phyloP scores from a whole-genome alignment of 352 stramenopile genomes.

The Halophytophthora polymorphica region DNA sequence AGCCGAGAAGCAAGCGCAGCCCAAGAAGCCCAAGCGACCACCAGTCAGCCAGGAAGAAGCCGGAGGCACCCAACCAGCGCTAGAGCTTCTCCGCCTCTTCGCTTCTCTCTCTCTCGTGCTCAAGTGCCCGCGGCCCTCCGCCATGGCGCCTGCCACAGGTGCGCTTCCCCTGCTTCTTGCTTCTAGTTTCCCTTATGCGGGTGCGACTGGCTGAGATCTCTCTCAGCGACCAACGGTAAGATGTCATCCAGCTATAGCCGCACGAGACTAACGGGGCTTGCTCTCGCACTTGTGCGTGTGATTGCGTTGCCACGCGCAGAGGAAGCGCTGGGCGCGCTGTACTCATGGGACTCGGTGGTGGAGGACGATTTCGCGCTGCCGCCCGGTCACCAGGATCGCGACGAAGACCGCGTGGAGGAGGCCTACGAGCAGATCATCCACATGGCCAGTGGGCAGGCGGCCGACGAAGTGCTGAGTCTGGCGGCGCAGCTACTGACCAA shows the following conservation, averaged over 20 bases:
- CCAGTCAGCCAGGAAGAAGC: neutral
- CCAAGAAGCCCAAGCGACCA: neutral
- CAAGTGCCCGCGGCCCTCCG: too few species aligned
- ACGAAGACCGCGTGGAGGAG: conserved; percentile 71
- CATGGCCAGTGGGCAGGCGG: conserved; percentile 30
- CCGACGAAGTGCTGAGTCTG: conserved; percentile 58
- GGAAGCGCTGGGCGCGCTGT: conserved; percentile 61
- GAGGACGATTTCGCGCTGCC: conserved; percentile 53
- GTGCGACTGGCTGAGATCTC: neutral
- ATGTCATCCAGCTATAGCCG: too few species aligned
- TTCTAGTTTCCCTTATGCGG: too few species aligned
- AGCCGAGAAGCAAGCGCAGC: too few species aligned
- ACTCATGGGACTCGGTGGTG: conserved; percentile 62
- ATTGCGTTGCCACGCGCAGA: neutral
- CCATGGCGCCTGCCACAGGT: conserved; percentile 3
- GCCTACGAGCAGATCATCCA: conserved; percentile 77
- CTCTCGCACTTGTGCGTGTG: neutral
- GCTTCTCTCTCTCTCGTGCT: neutral
- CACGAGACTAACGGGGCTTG: neutral
- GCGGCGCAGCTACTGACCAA: conserved; percentile 71
- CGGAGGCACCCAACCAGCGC: too few species aligned
- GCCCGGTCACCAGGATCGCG: conserved; percentile 42
- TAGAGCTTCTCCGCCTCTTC: too few species aligned
- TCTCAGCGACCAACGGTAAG: neutral
- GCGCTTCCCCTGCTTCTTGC: neutral